phyloP scores from a whole-genome alignment of 805 yeast genomes.

The Zygosaccharomyces lentus region DNA sequence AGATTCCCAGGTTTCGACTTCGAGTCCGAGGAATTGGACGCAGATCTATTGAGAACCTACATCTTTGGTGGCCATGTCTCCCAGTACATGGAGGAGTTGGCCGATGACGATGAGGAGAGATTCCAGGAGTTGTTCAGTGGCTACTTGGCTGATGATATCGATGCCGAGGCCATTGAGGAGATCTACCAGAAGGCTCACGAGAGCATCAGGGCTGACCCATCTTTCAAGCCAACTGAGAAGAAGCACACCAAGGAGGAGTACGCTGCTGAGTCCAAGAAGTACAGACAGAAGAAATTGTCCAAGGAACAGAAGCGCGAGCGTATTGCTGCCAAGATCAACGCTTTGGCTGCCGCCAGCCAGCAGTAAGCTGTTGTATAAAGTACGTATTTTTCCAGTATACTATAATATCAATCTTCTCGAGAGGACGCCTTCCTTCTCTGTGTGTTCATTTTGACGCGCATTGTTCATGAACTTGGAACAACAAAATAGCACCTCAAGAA shows the following conservation, averaged over 20 bases:
- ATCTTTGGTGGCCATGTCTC: slow-evolving; percentile 99
- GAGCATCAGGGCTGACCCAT: slow-evolving; percentile 93
- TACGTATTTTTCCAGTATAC: background rate
- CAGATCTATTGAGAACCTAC: slow-evolving; percentile 96
- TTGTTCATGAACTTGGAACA: background rate
- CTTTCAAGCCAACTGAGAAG: slow-evolving; percentile 82
- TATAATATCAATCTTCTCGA: background rate
- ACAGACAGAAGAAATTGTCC: slow-evolving; percentile 84
- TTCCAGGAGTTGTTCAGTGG: slow-evolving; percentile 93
- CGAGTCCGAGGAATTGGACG: slow-evolving; percentile 96
- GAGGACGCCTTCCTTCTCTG: background rate
- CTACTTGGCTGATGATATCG: slow-evolving; percentile 94
- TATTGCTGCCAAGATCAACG: slow-evolving; percentile 91
- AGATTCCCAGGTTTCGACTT: slow-evolving; percentile 99
- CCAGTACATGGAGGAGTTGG: slow-evolving; percentile 99
- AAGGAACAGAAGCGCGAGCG: slow-evolving; percentile 85
- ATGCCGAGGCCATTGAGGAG: slow-evolving; percentile 95
- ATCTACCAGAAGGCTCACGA: slow-evolving; percentile 92
- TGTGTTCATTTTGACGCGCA: background rate
- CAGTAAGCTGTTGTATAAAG: slow-evolving; percentile 2
- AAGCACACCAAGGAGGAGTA: slow-evolving; percentile 96
- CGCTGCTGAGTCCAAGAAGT: slow-evolving; percentile 95
- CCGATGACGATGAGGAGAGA: slow-evolving; percentile 99
- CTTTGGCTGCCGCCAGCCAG: slow-evolving; percentile 49
- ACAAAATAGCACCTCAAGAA: background rate